Base-by-base conservation (phyloP, 2,329 filamentous ascomycete genomes). In the Cryphonectria carpinicola region DNA sequence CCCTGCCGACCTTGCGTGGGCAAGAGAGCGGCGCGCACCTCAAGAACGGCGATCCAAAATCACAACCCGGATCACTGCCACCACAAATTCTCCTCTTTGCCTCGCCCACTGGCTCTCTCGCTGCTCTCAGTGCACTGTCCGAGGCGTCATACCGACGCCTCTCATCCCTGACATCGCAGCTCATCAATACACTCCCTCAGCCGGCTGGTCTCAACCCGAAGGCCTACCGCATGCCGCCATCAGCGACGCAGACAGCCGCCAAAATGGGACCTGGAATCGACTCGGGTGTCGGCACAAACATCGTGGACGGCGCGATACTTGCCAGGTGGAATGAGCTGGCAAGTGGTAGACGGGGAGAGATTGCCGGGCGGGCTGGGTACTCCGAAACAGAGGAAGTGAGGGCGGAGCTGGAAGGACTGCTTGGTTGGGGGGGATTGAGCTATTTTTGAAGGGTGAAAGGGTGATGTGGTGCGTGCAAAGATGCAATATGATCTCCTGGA, bases 131-230 rank as follows among this genome's bases (percentile, higher is more conserved):
- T 0, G 90, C 95, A 0, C 84, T 98, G 1, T 84, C 90, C 0
- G 95, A 98, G 80, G 85, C 91, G 7, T 86, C 90, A 14, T 98
- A 98, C 81, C 91, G 96, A 1, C 91, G 95, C 0, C 87, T 99
- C 4, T 90, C 90, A 4, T 93, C 93, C 1, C 85, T 99, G 4
- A 89, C 95, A 63, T 92, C 91, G 4, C 94, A 97, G 78, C 85
- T 99, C 1, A 86, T 90, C 11, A 93, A 90, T 46, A 90, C 91
- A 0, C 87, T 98, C 10, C 90, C 93, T 60, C 90, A 94, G 73
- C 83, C 92, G 5, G 93, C 90, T 10, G 94, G 93, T 0, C 84
- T 98, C 65, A 98, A 98, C 80, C 92, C 94, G 2, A 90, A 92
- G 69, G 93, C 90, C 0, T 93, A 95, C 81, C 87, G 96, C 19